These are phyloP conservation scores for Phytophthora brassicae DNA, from an alignment of 352 stramenopile species.

Conservation along the genomic window DNA sequence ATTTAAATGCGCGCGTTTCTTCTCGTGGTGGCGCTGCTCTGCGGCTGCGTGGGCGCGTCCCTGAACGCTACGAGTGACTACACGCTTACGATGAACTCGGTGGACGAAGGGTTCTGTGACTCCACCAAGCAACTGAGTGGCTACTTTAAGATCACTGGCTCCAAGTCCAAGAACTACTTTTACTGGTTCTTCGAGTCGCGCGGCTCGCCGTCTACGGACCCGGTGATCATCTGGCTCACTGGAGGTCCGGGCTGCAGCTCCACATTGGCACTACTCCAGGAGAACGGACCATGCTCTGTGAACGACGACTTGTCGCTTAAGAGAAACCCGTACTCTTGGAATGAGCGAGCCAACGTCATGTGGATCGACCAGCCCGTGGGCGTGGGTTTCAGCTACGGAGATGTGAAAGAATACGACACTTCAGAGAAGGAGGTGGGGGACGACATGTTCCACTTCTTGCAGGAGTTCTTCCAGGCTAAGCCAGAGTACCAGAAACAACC, in stretches of 20 bases:
- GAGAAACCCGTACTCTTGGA: constrained; percentile 93
- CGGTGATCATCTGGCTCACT: constrained; percentile 97
- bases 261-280: constrained; percentile 91
- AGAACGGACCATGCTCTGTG: constrained; percentile 96
- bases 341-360: constrained; percentile 92
- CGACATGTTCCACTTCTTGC: constrained; percentile 96
- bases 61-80: constrained; percentile 34
- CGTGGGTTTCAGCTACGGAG: constrained; percentile 94
- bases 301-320: constrained; percentile 89
- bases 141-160: constrained; percentile 84
- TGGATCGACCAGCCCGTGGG: constrained; percentile 96
- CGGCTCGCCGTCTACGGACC: constrained; percentile 78
- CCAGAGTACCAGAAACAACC: constrained; percentile 89
- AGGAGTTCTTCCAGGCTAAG: constrained; percentile 91
- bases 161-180: constrained; percentile 94
- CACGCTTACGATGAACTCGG: constrained; percentile 53
- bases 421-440: constrained; percentile 93
- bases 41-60: constrained; percentile 1
- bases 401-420: constrained; percentile 84
- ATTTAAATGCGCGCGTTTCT: constrained; percentile 7
- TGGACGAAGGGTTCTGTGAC: constrained; percentile 70
- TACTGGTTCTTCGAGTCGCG: constrained; percentile 97
- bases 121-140: constrained; percentile 77
- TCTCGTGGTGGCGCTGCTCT: constrained; percentile 14
- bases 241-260: constrained; percentile 95